phyloP scores from a whole-genome alignment of 2,329 filamentous ascomycete genomes.

The Alternaria brassicicola region DNA sequence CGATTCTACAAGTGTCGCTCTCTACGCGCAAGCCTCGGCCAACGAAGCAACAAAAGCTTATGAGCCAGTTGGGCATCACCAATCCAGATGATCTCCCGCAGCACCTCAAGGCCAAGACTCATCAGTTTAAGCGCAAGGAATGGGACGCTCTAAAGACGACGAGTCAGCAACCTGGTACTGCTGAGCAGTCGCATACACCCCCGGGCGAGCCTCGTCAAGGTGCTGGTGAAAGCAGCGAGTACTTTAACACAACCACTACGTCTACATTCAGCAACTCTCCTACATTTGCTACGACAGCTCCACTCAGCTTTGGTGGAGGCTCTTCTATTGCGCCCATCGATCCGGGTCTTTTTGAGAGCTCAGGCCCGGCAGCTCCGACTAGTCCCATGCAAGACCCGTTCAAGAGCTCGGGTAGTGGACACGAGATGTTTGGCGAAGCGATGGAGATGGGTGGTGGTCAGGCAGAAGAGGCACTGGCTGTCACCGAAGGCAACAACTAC shows the following conservation, averaged over 20 bases:
- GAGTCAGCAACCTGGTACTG: conserved; percentile 41
- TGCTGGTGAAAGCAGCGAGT: conserved; percentile 37
- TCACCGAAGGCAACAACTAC: conserved; percentile 44
- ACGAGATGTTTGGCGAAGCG: conserved; percentile 47
- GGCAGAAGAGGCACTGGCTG: conserved; percentile 47
- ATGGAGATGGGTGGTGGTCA: conserved; percentile 46
- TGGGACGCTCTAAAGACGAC: conserved; percentile 46
- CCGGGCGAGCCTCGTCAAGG: conserved; percentile 44
- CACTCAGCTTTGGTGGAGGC: conserved; percentile 37
- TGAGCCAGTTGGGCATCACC: conserved; percentile 85
- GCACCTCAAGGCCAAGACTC: conserved; percentile 73
- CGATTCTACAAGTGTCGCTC: conserved; percentile 82
- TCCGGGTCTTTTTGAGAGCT: conserved; percentile 46
- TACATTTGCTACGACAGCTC: conserved; percentile 40
- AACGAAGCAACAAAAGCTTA: conserved; percentile 94
- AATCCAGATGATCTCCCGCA: conserved; percentile 90
- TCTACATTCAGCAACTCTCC: conserved; percentile 43
- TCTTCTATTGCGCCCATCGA: conserved; percentile 44
- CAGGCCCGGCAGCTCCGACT: conserved; percentile 35
- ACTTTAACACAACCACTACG: conserved; percentile 38
- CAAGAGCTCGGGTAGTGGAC: conserved; percentile 45
- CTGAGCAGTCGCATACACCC: conserved; percentile 47
- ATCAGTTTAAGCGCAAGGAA: conserved; percentile 65
- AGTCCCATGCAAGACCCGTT: conserved; percentile 47
- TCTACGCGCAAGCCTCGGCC: conserved; percentile 95